A percentile compares a stretch with the other conserved stretches of the same genome.
These are phyloP conservation scores for Hemisphaericaspora subhashii DNA, from an alignment of 1,139 yeast genomes.

Conservation along the genomic window DNA sequence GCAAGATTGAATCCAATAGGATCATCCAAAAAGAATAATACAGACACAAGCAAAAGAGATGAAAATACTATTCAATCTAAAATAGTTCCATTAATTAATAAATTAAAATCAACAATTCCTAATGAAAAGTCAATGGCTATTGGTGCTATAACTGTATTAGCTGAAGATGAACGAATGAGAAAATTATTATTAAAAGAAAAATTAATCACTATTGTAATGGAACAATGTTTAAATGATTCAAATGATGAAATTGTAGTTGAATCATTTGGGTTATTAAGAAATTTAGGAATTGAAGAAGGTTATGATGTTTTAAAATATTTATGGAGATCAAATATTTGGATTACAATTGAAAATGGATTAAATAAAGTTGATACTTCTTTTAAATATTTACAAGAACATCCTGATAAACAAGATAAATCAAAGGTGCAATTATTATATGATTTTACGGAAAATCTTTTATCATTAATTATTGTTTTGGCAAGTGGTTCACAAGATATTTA, in stretches of 20 bases:
- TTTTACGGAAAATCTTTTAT: constrained; percentile 70
- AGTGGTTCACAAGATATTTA: constrained; percentile 64
- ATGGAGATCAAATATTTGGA: constrained; percentile 81
- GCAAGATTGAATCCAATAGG: constrained; percentile 52
- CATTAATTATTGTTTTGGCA: constrained; percentile 67
- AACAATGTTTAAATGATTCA: constrained; percentile 63
- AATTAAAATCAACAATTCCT: constrained; percentile 60
- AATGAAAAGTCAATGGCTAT: constrained; percentile 80
- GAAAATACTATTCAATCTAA: constrained; percentile 53
- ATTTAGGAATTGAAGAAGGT: constrained; percentile 85
- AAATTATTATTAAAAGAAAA: constrained; percentile 66
- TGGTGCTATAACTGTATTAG: constrained; percentile 67
- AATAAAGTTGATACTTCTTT: constrained; percentile 51
- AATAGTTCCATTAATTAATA: constrained; percentile 65
- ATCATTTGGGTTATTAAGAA: constrained; percentile 77
- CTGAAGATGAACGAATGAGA: constrained; percentile 69
- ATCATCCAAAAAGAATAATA: constrained; percentile 22
- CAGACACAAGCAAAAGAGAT: constrained; percentile 31
- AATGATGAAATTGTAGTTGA: constrained; percentile 78
- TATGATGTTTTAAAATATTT: constrained; percentile 72
- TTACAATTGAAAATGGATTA: constrained; percentile 51
- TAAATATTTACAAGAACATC: constrained; percentile 33
- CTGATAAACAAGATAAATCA: constrained; percentile 37
- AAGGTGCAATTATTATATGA: constrained; percentile 55
- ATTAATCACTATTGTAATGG: constrained; percentile 61